Evolutionary conservation across 2,329 filamentous ascomycete species (phyloP).

Genomic region (Pseudophaeomoniella oleicola): DNA sequence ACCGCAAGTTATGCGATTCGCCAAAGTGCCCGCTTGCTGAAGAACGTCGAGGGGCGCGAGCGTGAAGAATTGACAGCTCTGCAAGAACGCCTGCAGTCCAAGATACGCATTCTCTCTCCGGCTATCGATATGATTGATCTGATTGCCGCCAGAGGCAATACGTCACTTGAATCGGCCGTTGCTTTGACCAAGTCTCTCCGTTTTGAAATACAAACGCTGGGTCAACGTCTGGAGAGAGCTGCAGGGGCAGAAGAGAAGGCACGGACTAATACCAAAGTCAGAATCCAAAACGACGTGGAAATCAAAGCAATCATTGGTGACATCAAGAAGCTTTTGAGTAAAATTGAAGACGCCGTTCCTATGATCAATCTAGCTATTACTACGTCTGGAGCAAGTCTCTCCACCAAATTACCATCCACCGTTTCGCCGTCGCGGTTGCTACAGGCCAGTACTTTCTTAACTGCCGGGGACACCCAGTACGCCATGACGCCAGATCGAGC

Average conservation of each 20-base stretch:
- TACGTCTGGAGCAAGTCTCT: conserved; percentile 77
- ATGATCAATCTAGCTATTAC: conserved; percentile 88
- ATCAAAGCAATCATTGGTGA: conserved; percentile 56
- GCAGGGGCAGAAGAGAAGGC: conserved; percentile 47
- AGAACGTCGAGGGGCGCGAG: conserved; percentile 57
- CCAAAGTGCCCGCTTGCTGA: conserved; percentile 65
- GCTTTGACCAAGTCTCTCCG: conserved; percentile 69
- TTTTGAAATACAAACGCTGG: conserved; percentile 68
- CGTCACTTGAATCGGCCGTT: conserved; percentile 70
- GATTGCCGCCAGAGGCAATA: conserved; percentile 65
- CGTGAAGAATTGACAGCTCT: conserved; percentile 58
- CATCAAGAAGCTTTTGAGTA: conserved; percentile 57
- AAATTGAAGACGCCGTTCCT: conserved; percentile 84
- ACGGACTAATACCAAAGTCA: conserved; percentile 25
- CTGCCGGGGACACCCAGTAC: conserved; percentile 74
- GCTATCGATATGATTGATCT: conserved; percentile 87
- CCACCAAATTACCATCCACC: conserved; percentile 60
- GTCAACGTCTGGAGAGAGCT: conserved; percentile 56
- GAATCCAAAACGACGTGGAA: conserved; percentile 46
- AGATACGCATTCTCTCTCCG: conserved; percentile 81
- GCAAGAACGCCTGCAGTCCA: conserved; percentile 63
- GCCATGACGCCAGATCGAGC: conserved; percentile 45
- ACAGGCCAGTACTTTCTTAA: conserved; percentile 85
- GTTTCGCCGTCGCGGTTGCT: conserved; percentile 83
- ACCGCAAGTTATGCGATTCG: conserved; percentile 75